A percentile compares a stretch with the other conserved stretches of the same genome.
Evolutionary conservation across 257 asterid genomes (phyloP).

Genomic region (Solanum dulcamara): DNA sequence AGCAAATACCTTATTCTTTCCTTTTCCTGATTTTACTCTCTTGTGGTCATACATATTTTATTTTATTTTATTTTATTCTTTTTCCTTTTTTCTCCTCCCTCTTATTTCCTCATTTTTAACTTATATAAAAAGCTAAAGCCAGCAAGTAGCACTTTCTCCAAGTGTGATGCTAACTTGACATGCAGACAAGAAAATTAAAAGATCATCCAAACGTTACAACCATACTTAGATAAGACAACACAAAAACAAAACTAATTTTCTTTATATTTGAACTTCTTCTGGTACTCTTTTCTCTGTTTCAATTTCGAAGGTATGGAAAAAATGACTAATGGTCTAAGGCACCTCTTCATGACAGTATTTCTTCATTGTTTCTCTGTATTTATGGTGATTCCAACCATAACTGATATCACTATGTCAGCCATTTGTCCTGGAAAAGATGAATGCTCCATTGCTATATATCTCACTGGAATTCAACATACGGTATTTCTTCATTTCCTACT

Average conservation of each 20-base stretch:
- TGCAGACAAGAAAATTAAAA: not conserved
- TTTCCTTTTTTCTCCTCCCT: not conserved
- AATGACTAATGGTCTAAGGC: slow-evolving; percentile 48
- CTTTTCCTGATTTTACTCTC: not conserved
- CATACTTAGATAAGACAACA: not conserved
- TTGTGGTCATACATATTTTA: not conserved
- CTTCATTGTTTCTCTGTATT: slow-evolving; percentile 62
- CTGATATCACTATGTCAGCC: slow-evolving; percentile 80
- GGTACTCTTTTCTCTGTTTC: no score
- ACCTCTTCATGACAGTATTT: slow-evolving; percentile 81
- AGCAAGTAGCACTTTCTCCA: not conserved
- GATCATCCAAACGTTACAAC: not conserved
- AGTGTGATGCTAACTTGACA: not conserved
- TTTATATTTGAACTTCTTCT: not conserved
- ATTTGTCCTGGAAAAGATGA: slow-evolving; percentile 72
- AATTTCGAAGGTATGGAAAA: slow-evolving; percentile 7
- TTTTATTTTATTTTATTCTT: no score
- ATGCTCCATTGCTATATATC: slow-evolving; percentile 81
- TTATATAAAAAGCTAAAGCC: not conserved
- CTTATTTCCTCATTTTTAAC: not conserved
- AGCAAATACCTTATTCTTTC: not conserved
- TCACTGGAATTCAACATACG: slow-evolving; percentile 78
- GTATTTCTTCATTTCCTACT: slow-evolving; percentile 13
- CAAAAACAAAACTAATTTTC: not conserved
- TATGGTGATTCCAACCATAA: slow-evolving; percentile 88